Conservation (phyloP, 2,329 filamentous ascomycete species). For the Diplocarpon mali region DNA sequence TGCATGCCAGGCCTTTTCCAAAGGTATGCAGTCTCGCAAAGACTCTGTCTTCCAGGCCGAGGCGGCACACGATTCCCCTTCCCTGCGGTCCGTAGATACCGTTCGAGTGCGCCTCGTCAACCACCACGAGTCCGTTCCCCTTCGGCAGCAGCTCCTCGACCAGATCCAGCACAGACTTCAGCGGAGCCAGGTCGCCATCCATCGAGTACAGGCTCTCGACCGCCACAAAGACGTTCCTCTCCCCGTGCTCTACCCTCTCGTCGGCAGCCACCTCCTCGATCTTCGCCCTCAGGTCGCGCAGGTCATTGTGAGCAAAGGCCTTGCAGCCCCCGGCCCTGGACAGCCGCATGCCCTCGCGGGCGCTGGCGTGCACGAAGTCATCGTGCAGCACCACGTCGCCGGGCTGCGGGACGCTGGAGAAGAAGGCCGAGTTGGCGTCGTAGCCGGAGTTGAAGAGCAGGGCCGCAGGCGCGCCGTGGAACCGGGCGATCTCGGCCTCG, state of each 20-base stretch:
- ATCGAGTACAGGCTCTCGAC: constrained; percentile 37
- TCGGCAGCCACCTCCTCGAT: constrained; percentile 23
- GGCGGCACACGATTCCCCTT: constrained; percentile 35
- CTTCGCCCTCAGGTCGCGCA: constrained; percentile 27
- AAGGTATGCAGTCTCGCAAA: constrained; percentile 40
- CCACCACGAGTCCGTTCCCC: constrained; percentile 37
- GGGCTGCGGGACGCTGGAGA: constrained; percentile 37
- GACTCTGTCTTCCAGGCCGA: constrained; percentile 39
- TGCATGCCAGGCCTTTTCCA: constrained; percentile 38
- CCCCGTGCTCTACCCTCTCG: constrained; percentile 21
- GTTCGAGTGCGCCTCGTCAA: constrained; percentile 45
- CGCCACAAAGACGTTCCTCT: constrained; percentile 29
- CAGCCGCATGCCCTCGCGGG: constrained; percentile 36
- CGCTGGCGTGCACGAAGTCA: constrained; percentile 55
- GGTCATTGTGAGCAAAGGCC: constrained; percentile 47
- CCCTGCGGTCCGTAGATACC: constrained; percentile 40
- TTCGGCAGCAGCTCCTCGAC: constrained; percentile 27
- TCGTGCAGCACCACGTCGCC: constrained; percentile 52
- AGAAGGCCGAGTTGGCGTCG: constrained; percentile 42
- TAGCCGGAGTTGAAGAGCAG: constrained; percentile 50
- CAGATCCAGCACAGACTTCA: constrained; percentile 29
- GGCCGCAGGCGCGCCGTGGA: constrained; percentile 46
- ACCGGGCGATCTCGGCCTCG: constrained; percentile 45
- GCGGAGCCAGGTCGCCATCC: constrained; percentile 35
- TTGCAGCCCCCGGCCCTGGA: constrained; percentile 29